Percentiles rank a stretch among this genome's conserved stretches.
Conservation (phyloP, 2,329 filamentous ascomycete species). For the Fonsecaea erecta region DNA sequence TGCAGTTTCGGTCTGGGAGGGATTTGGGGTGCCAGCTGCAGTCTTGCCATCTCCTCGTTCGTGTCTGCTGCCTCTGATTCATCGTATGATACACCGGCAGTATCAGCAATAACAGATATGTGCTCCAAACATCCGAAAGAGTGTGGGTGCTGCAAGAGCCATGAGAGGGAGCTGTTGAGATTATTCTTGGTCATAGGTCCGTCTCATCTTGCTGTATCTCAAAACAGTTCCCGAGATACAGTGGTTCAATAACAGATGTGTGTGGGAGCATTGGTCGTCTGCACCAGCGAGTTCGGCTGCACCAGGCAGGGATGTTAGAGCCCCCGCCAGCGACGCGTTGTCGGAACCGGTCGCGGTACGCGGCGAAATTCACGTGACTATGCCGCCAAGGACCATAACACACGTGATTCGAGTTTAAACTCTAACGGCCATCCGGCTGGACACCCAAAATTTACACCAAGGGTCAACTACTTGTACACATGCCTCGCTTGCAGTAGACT, state of each 20-base stretch:
- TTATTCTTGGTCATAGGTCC: slow-evolving; percentile 57
- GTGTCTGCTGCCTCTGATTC: slow-evolving; percentile 14
- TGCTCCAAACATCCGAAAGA: slow-evolving; percentile 36
- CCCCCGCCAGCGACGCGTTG: slow-evolving; percentile 16
- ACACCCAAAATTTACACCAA: too few relatives aligned
- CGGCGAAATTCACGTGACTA: not conserved
- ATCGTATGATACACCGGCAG: slow-evolving; percentile 21
- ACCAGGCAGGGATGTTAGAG: not conserved
- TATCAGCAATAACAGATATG: slow-evolving; percentile 24
- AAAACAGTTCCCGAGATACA: not conserved
- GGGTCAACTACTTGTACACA: too few relatives aligned
- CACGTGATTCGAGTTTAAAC: slow-evolving; percentile 14
- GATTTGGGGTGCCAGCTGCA: slow-evolving; percentile 49
- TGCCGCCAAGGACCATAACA: slow-evolving; percentile 1
- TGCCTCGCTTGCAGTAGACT: too few relatives aligned
- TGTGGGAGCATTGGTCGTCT: slow-evolving; percentile 7
- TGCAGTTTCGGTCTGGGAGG: slow-evolving; percentile 48
- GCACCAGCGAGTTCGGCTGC: slow-evolving; percentile 2
- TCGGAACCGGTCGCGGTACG: not conserved
- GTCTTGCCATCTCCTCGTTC: slow-evolving; percentile 49
- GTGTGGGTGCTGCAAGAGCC: slow-evolving; percentile 50
- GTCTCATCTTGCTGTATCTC: slow-evolving; percentile 26
- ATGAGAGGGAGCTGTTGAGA: slow-evolving; percentile 51
- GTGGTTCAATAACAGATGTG: not conserved
- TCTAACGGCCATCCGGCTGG: too few relatives aligned